Base-by-base conservation (phyloP, 129 eudicot species). In the Centaurea solstitialis region DNA sequence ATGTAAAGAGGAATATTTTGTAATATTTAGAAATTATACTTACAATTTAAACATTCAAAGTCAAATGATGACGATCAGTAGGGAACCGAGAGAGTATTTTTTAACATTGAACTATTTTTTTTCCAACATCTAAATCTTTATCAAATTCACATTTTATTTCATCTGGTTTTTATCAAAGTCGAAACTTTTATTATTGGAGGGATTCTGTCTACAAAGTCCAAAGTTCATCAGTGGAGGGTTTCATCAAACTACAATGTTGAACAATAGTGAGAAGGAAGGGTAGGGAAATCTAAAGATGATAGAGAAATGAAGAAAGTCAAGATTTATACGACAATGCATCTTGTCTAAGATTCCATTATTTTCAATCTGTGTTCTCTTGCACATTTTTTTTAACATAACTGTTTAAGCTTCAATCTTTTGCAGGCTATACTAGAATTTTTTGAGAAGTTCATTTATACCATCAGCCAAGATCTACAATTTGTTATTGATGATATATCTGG, bases 391-490 rank as follows among this genome's bases (percentile, higher is more conserved):
- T n/a, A n/a, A n/a, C n/a, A n/a, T n/a, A n/a, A n/a, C n/a, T n/a
- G n/a, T n/a, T n/a, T n/a, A n/a, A n/a, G n/a, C n/a, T n/a, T n/a
- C n/a, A n/a, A n/a, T n/a, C 20, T 50, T 17, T 78, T 82, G 86
- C 96, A 94, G 98, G 92, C 91, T 78, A 94, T 94, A 75, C 84
- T 94, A 64, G 96, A 90, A 40, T 94, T 92, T 86, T 94, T 94
- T 45, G 85, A 88, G 81, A 83, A 85, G 81, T 94, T 92, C 87
- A 90, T 67, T n/a, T 84, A 90, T 85, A 85, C 92, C 10, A 82
- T 92, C 86, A 92, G 89, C 83, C 72, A 79, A 72, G 97, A 94
- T 81, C 86, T 94, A 78, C 96, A 94, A 79, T 94, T 94, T 89
- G 91, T 76, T 43, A 94, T 94, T 83, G 98, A 94, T 83, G 94